These are phyloP conservation scores for Plasmodium cynomolgi DNA, from an alignment of 169 alveolate genomes.

Conservation along the genomic window DNA sequence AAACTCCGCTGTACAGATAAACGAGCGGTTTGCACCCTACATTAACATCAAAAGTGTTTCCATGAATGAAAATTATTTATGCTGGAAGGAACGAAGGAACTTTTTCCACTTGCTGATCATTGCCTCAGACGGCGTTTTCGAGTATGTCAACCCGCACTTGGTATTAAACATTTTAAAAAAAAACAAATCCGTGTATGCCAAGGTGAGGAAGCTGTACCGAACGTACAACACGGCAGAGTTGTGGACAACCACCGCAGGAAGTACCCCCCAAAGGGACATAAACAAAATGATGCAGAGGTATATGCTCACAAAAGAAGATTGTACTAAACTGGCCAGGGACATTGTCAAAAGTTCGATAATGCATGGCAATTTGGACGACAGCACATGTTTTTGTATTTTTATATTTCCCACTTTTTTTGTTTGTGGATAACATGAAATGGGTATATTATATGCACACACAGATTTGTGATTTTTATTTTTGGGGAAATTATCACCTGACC, in stretches of 20 bases:
- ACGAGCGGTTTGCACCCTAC: slow-evolving; percentile 45
- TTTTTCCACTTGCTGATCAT: slow-evolving; percentile 59
- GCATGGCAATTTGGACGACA: slow-evolving; percentile 61
- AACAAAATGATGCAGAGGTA: slow-evolving; percentile 23
- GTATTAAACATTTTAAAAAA: slow-evolving; percentile 44
- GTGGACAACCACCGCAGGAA: not conserved
- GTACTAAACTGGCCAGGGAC: slow-evolving; percentile 44
- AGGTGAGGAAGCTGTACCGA: slow-evolving; percentile 42
- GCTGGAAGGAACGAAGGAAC: slow-evolving; percentile 5
- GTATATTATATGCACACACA: not conserved
- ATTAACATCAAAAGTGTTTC: slow-evolving; percentile 16
- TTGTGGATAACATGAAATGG: not conserved
- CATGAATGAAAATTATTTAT: slow-evolving; percentile 48
- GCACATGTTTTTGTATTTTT: slow-evolving; percentile 63
- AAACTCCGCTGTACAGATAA: not conserved
- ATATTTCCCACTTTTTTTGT: slow-evolving; percentile 59
- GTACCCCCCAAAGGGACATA: not conserved
- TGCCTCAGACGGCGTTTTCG: slow-evolving; percentile 74
- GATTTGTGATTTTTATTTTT: not conserved
- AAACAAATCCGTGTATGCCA: slow-evolving; percentile 42
- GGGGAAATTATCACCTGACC: not conserved
- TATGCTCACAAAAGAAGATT: slow-evolving; percentile 47
- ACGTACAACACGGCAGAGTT: not conserved
- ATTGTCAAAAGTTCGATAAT: slow-evolving; percentile 23
- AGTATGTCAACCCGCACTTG: slow-evolving; percentile 23